Percentiles rank a stretch among this genome's conserved stretches.
phyloP scores from a whole-genome alignment of 148 eudicot species.

The Diospyros kaki region DNA sequence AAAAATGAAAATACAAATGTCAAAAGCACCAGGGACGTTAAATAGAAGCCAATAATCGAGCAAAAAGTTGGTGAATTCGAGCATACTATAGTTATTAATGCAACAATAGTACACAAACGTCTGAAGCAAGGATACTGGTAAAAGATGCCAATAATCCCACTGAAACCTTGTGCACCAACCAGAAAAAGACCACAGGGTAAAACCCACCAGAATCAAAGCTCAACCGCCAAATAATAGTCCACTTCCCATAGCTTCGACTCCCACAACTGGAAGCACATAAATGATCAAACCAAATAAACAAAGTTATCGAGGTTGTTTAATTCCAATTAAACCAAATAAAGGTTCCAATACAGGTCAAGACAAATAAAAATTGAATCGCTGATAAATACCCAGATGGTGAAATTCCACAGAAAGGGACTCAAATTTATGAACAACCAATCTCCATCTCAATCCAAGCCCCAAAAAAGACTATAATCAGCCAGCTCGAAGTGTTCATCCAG shows the following conservation, averaged over 20 bases:
- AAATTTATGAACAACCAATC: too few relatives aligned
- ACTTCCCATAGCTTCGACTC: neutral
- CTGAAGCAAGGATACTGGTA: neutral
- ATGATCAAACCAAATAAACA: conserved; percentile 6
- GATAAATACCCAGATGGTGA: neutral
- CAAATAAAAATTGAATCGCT: neutral
- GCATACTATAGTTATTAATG: too few relatives aligned
- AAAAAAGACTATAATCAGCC: too few relatives aligned
- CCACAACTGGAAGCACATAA: neutral
- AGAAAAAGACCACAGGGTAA: neutral
- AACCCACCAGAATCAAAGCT: neutral
- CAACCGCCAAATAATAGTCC: neutral
- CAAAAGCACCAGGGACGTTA: neutral
- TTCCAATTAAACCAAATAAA: neutral
- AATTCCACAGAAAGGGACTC: too few relatives aligned
- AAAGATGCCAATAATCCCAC: too few relatives aligned
- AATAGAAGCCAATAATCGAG: neutral
- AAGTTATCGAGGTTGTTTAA: neutral
- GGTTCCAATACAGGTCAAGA: neutral
- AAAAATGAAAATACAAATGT: neutral
- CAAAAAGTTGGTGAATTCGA: neutral
- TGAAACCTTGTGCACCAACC: neutral
- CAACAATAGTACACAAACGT: too few relatives aligned
- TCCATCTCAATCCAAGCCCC: too few relatives aligned
- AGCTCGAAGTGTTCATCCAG: too few relatives aligned